Conservation (phyloP, 306 rosid species). For the Aeschynomene evenia region DNA sequence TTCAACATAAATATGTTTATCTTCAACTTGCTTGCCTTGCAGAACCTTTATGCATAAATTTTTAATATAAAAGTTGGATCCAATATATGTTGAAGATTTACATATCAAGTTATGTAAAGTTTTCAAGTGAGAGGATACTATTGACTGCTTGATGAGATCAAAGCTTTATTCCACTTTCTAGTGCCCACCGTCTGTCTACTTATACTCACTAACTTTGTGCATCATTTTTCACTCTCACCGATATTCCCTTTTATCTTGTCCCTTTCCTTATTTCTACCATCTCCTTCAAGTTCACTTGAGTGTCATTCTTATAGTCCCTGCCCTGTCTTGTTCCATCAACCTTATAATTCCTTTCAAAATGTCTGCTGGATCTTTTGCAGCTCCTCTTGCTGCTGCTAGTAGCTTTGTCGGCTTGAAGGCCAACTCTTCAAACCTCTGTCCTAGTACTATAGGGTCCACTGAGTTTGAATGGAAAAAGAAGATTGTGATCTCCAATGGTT, state of each 20-base stretch:
- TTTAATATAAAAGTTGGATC: too few relatives aligned
- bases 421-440: constrained; percentile 37
- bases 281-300: constrained; percentile 18
- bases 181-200: constrained; percentile 36
- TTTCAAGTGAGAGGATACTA: too few relatives aligned
- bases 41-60: constrained; percentile 4
- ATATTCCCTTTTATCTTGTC: constrained; percentile 10
- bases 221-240: constrained; percentile 12
- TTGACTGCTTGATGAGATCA: constrained; percentile 26
- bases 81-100: too few relatives aligned
- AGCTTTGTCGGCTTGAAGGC: constrained; percentile 50
- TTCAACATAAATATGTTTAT: constrained; percentile 29
- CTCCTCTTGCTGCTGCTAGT: constrained; percentile 29
- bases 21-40: constrained; percentile 24
- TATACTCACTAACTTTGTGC: constrained; percentile 24
- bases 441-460: constrained; percentile 23
- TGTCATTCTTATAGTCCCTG: neutral
- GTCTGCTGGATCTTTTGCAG: constrained; percentile 46
- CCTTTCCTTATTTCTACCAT: constrained; percentile 15
- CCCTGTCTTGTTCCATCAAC: neutral
- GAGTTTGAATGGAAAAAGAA: constrained; percentile 49
- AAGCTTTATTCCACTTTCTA: constrained; percentile 22
- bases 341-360: constrained; percentile 17
- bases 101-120: too few relatives aligned
- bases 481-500: constrained; percentile 59